Evolutionary conservation across 768 basidiomycete genomes (phyloP).

Genomic region (Dentipellis fragilis): DNA sequence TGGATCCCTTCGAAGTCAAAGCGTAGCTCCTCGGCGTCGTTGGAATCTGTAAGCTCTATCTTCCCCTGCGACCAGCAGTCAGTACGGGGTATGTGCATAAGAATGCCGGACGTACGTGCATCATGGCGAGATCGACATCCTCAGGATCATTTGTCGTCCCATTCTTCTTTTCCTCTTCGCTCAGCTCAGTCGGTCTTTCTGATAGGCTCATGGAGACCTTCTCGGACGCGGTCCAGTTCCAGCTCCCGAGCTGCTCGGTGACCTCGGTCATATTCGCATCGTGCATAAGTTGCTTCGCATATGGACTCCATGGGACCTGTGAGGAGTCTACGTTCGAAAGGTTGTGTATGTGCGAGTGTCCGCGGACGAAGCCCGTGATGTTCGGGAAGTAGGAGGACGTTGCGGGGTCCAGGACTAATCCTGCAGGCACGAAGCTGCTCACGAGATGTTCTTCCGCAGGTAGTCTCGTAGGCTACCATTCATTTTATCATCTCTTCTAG

Average conservation of each 20-base stretch:
- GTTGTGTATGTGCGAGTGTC: conserved; percentile 51
- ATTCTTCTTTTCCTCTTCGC: conserved; percentile 19
- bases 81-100: neutral
- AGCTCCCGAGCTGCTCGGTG: conserved; percentile 37
- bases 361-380: conserved; percentile 71
- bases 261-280: conserved; percentile 42
- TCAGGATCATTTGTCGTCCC: conserved; percentile 13
- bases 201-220: conserved; percentile 58
- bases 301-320: conserved; percentile 29
- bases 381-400: conserved; percentile 60
- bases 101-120: conserved; percentile 43
- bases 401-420: conserved; percentile 32
- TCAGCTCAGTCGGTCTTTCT: conserved; percentile 38
- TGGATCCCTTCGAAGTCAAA: conserved; percentile 75
- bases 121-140: conserved; percentile 39
- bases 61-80: conserved; percentile 42
- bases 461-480: conserved; percentile 36
- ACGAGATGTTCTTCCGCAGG: conserved; percentile 35
- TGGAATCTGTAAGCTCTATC: conserved; percentile 51
- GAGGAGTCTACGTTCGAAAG: conserved; percentile 37
- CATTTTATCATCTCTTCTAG: conserved; percentile 2
- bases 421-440: conserved; percentile 36
- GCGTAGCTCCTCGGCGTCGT: conserved; percentile 45
- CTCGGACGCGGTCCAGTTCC: conserved; percentile 62
- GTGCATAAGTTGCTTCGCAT: conserved; percentile 31